These are phyloP conservation scores for Thymus quinquecostatus DNA, from an alignment of 257 asterid species.

Conservation along the genomic window DNA sequence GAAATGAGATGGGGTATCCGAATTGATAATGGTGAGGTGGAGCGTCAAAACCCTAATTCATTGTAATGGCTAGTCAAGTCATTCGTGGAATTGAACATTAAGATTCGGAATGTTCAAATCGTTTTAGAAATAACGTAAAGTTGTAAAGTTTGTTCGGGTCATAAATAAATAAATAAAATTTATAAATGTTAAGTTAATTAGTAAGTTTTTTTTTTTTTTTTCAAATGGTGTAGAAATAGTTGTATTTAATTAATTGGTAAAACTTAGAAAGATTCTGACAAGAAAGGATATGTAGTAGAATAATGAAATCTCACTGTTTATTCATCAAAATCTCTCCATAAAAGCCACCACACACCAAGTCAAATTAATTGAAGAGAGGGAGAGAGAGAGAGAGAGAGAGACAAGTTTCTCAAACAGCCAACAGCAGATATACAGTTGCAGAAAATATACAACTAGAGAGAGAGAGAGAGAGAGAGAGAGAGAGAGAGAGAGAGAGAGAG, in stretches of 20 bases:
- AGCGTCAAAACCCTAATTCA: no score
- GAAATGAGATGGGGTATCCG: no score
- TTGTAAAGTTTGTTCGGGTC: no score
- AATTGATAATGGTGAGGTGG: no score
- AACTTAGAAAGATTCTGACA: not conserved
- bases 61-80: no score
- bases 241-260: no score
- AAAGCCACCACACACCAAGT: slow-evolving; percentile 31
- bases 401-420: slow-evolving; percentile 38
- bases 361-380: slow-evolving; percentile 21
- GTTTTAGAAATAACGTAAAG: no score
- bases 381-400: slow-evolving; percentile 25
- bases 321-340: slow-evolving; percentile 31
- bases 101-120: no score
- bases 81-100: no score
- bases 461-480: slow-evolving; percentile 34
- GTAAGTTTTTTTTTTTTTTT: not conserved
- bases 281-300: not conserved
- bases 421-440: slow-evolving; percentile 22
- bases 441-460: slow-evolving; percentile 27
- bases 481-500: slow-evolving; percentile 34
- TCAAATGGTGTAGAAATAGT: not conserved
- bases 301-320: slow-evolving; percentile 29
- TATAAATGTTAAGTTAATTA: no score
- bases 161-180: no score